A percentile compares a stretch with the other conserved stretches of the same genome.
These are phyloP conservation scores for Melastoma malabathricum DNA, from an alignment of 345 rosid genomes.

Conservation along the genomic window DNA sequence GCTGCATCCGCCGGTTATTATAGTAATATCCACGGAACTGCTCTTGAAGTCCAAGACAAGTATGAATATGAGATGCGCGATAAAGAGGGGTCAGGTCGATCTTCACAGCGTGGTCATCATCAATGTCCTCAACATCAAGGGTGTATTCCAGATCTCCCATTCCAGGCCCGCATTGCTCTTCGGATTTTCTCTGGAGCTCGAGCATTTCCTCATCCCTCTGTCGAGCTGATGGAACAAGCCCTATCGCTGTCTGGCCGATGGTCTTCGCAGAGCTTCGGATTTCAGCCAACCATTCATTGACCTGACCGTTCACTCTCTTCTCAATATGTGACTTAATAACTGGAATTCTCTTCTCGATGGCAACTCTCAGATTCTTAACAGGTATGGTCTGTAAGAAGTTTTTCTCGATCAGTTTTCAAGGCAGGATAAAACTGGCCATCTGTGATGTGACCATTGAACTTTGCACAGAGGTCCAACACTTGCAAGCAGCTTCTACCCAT, in stretches of 20 bases:
- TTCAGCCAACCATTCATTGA: slow-evolving; percentile 84
- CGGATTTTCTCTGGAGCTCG: slow-evolving; percentile 75
- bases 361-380: slow-evolving; percentile 39
- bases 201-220: slow-evolving; percentile 84
- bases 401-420: slow-evolving; percentile 62
- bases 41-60: slow-evolving; percentile 54
- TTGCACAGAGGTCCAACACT: slow-evolving; percentile 59
- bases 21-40: slow-evolving; percentile 80
- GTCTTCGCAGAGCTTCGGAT: slow-evolving; percentile 62
- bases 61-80: slow-evolving; percentile 77
- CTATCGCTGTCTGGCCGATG: slow-evolving; percentile 92
- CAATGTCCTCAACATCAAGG: slow-evolving; percentile 64
- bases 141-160: slow-evolving; percentile 49
- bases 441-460: slow-evolving; percentile 54
- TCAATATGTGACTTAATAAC: slow-evolving; percentile 60
- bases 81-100: slow-evolving; percentile 88
- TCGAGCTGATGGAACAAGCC: slow-evolving; percentile 56
- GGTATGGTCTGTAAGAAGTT: slow-evolving; percentile 61
- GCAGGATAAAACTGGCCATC: slow-evolving; percentile 73
- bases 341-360: slow-evolving; percentile 56
- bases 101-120: slow-evolving; percentile 59
- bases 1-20: slow-evolving; percentile 57
- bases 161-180: slow-evolving; percentile 60
- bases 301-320: slow-evolving; percentile 68
- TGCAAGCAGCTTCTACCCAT: slow-evolving; percentile 59